These are phyloP conservation scores for Neonectria faginata DNA, from an alignment of 2,329 filamentous ascomycete genomes.

Conservation along the genomic window DNA sequence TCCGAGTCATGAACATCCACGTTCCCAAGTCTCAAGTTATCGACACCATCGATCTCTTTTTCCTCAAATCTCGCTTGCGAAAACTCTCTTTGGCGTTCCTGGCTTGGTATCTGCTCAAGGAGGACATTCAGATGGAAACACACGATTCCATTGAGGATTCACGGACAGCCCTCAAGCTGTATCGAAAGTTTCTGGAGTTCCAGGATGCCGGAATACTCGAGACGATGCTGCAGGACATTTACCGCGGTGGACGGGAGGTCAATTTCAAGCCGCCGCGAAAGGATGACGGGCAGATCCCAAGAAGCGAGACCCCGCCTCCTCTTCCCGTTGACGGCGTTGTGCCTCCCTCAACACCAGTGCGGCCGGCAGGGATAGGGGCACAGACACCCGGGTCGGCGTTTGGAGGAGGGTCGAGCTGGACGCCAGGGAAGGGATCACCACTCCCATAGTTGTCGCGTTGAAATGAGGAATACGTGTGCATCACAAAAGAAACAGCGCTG, in stretches of 20 bases:
- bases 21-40: slow-evolving; percentile 91
- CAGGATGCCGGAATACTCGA: slow-evolving; percentile 86
- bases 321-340: slow-evolving; percentile 53
- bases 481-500: background rate
- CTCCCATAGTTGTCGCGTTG: slow-evolving; percentile 39
- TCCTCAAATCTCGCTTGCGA: slow-evolving; percentile 81
- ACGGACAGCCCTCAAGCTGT: slow-evolving; percentile 88
- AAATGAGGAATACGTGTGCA: background rate
- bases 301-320: slow-evolving; percentile 68
- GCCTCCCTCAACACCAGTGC: slow-evolving; percentile 61
- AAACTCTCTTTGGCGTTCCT: slow-evolving; percentile 92
- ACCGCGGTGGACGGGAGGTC: slow-evolving; percentile 63
- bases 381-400: slow-evolving; percentile 53
- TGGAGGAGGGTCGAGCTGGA: slow-evolving; percentile 56
- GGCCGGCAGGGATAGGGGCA: slow-evolving; percentile 51
- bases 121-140: slow-evolving; percentile 91
- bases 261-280: slow-evolving; percentile 65
- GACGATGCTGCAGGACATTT: slow-evolving; percentile 88
- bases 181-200: slow-evolving; percentile 90
- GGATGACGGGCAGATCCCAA: slow-evolving; percentile 57
- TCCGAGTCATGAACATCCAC: slow-evolving; percentile 98
- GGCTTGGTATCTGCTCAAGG: slow-evolving; percentile 89
- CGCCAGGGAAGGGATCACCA: slow-evolving; percentile 59
- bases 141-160: slow-evolving; percentile 98
- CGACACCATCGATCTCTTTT: slow-evolving; percentile 94